Evolutionary conservation across 192 early-diverging fungal genomes (phyloP).

Genomic region (Chytriomyces sp.): DNA sequence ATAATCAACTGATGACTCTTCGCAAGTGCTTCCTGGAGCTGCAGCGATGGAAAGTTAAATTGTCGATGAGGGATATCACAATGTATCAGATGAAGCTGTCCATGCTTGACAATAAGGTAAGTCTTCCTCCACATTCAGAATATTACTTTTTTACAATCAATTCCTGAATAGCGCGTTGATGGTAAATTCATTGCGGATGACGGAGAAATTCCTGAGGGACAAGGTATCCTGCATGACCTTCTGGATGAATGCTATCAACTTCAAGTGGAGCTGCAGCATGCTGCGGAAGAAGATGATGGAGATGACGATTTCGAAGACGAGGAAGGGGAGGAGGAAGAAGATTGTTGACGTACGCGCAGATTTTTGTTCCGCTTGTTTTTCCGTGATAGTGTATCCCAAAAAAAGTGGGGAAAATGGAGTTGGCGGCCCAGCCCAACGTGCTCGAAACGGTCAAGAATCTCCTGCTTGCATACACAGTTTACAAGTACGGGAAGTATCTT

Average conservation of each 20-base stretch:
- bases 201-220: slow-evolving; percentile 80
- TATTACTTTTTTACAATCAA: neutral
- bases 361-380: neutral
- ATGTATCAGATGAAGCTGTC: slow-evolving; percentile 89
- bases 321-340: slow-evolving; percentile 14
- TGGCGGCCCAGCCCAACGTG: neutral
- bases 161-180: slow-evolving; percentile 71
- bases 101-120: slow-evolving; percentile 67
- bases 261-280: slow-evolving; percentile 5
- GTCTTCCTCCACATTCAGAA: neutral
- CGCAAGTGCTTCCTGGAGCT: slow-evolving; percentile 76
- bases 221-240: slow-evolving; percentile 80
- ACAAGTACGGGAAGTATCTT: neutral
- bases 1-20: slow-evolving; percentile 83
- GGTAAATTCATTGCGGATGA: slow-evolving; percentile 87
- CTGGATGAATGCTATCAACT: slow-evolving; percentile 86
- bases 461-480: slow-evolving; percentile 5
- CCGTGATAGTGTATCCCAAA: neutral
- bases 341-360: neutral
- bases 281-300: slow-evolving; percentile 7
- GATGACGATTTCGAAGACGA: slow-evolving; percentile 15
- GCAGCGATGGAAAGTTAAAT: slow-evolving; percentile 77
- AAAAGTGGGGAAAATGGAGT: neutral
- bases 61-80: slow-evolving; percentile 74
- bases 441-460: slow-evolving; percentile 10